Evolutionary conservation across 768 basidiomycete genomes (phyloP), one percentile per base, ranked within the genome.

Genomic region (Rhodocollybia butyracea): DNA sequence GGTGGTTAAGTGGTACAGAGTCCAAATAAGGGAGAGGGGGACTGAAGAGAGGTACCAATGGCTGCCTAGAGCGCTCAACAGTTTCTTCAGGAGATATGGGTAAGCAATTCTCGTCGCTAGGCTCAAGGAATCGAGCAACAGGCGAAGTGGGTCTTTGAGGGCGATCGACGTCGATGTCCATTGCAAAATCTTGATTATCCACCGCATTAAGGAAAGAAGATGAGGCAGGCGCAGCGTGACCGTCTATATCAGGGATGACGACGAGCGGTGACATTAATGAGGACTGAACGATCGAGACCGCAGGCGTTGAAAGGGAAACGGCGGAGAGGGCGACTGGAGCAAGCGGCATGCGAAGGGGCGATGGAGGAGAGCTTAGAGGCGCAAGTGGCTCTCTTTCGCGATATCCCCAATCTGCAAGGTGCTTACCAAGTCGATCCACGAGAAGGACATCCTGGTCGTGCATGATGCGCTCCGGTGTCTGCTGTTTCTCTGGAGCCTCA

Each of bases 321-420:
- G 42, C 43, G 36, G 30, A 32, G 22, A 53, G 38, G 29, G 53
- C 53, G 21, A 40, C 39, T 31, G 42, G 31, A 11, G 43, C 53
- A 34, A 42, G 53, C 5, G 42, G 43, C 30, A 43, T 54, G 19
- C 34, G 53, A 15, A 45, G 32, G 27, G 43, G 42, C 15, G 39
- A 45, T 17, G 32, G 4, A 43, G 53, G 26, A 17, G 40, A 21
- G 30, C 15, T 40, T 26, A 27, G 26, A 6, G 42, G 7, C 13
- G 27, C 24, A 13, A n/a, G 22, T 15, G 30, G n/a, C 21, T 42
- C 53, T 40, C 22, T 29, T n/a, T 54, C 53, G 24, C 43, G 53
- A 54, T 54, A 54, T 19, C 53, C 53, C 41, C 53, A 54, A 21
- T 54, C 53, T n/a, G 42, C 7, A 22, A 54, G 53, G 8, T 45